A percentile compares a stretch with the other conserved stretches of the same genome.
Evolutionary conservation across 805 yeast genomes (phyloP).

Genomic region (Naumovozyma baii): DNA sequence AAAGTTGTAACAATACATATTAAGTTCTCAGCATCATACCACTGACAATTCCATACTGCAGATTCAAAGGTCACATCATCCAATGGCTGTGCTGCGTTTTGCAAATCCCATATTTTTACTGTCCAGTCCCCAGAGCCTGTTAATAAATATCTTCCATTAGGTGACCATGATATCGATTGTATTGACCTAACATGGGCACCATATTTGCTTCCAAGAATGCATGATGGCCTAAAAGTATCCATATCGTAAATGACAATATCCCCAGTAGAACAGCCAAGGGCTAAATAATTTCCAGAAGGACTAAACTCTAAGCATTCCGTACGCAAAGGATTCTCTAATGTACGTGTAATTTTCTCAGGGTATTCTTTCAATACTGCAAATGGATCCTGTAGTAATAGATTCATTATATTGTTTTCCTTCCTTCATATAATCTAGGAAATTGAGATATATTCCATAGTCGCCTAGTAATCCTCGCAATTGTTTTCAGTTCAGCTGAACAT

Average conservation of each 20-base stretch:
- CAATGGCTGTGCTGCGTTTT: slow-evolving; percentile 30
- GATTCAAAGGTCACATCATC: slow-evolving; percentile 48
- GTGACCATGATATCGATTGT: slow-evolving; percentile 68
- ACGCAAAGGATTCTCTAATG: slow-evolving; percentile 51
- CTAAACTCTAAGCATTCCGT: slow-evolving; percentile 62
- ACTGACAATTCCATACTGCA: slow-evolving; percentile 54
- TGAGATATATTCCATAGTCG: too few relatives aligned
- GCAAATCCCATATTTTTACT: slow-evolving; percentile 71
- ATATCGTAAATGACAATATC: slow-evolving; percentile 62
- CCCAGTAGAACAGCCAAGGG: slow-evolving; percentile 72
- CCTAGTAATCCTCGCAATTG: too few relatives aligned
- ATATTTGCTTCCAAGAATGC: slow-evolving; percentile 37
- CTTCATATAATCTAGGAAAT: too few relatives aligned
- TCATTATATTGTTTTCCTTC: slow-evolving; percentile 25
- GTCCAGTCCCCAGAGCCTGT: slow-evolving; percentile 77
- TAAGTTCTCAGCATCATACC: slow-evolving; percentile 13
- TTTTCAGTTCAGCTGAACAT: not conserved
- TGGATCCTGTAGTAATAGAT: slow-evolving; percentile 77
- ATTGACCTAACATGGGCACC: slow-evolving; percentile 64
- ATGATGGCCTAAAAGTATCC: slow-evolving; percentile 40
- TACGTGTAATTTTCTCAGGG: slow-evolving; percentile 73
- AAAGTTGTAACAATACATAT: slow-evolving; percentile 54
- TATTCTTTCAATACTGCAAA: slow-evolving; percentile 84
- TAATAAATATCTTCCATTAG: slow-evolving; percentile 57
- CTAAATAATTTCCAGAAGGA: slow-evolving; percentile 73